Evolutionary conservation across 768 basidiomycete genomes (phyloP), one percentile per base, ranked within the genome.

Genomic region (Lentinula lateritia): DNA sequence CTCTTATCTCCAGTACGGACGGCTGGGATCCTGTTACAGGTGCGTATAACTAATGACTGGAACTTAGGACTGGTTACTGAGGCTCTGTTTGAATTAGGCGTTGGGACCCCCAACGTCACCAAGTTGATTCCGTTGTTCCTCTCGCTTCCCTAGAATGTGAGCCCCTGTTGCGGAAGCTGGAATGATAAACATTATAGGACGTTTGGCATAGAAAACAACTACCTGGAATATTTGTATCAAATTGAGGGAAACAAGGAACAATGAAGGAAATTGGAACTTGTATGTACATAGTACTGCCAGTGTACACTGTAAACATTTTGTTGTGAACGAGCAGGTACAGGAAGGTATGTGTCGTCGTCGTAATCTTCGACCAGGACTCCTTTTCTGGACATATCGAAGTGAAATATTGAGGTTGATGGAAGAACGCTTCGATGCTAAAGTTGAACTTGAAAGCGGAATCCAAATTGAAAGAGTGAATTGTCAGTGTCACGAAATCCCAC

Each of bases 301-400:
- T 23, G 23, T 23, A 28, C 28, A 28, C 28, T 28, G 28, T 28
- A 28, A 28, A 28, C 3, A 28, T 28, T 28, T 28, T 3, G 28
- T 28, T 28, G 28, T 28, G 28, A 3, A 28, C 78, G 80, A 36
- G 77, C 77, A 3, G 93, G 93, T 20, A 95, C 79, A 0, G 93
- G 91, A 15, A 95, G 83, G 70, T 96, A 93, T 12, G 92, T 93
- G 69, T 96, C 93, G 76, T 97, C 95, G 83, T 96, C 93, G 68
- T 92, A 92, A 62, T 84, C 85, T 69, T 87, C 86, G 62, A 85
- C 80, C 64, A 86, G 78, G 64, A 84, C 86, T 69, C 85, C 76
- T 71, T 86, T 80, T 66, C 88, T 88, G 64, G 88, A 85, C 90
- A 92, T 92, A 61, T 38, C 23, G 10, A n/a, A 48, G 9, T 48